A percentile compares a stretch with the other conserved stretches of the same genome.
phyloP scores from a whole-genome alignment of 768 basidiomycete genomes.

The Kwoniella dendrophila region DNA sequence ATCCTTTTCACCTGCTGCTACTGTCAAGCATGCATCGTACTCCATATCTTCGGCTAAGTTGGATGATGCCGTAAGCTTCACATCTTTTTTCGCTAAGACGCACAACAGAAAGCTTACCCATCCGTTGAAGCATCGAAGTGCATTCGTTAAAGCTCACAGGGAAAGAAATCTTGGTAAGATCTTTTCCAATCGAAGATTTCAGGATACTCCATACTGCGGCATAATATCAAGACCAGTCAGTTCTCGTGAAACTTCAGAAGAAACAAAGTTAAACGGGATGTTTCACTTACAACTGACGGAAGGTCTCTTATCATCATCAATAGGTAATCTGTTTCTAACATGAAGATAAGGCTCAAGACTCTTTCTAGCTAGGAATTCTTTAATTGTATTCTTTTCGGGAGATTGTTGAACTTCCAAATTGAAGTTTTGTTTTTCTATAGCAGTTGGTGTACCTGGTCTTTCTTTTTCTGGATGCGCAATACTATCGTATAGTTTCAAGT shows the following conservation, averaged over 20 bases:
- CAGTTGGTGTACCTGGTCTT: conserved; percentile 44
- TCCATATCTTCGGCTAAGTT: conserved; percentile 87
- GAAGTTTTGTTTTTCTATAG: conserved; percentile 9
- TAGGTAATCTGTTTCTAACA: conserved; percentile 65
- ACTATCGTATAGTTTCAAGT: conserved; percentile 69
- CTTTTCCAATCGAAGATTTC: conserved; percentile 94
- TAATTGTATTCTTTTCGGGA: conserved; percentile 48
- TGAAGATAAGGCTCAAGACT: conserved; percentile 68
- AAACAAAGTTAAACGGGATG: not conserved
- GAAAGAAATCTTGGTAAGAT: conserved; percentile 92
- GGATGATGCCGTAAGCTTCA: not conserved
- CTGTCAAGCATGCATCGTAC: conserved; percentile 88
- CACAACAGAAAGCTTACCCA: conserved; percentile 58
- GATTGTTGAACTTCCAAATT: conserved; percentile 9
- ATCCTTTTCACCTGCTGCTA: conserved; percentile 74
- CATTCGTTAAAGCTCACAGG: conserved; percentile 70
- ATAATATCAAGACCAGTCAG: conserved; percentile 8
- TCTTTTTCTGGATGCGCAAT: conserved; percentile 60
- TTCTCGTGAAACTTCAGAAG: not conserved
- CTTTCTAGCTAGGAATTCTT: conserved; percentile 38
- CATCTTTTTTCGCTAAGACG: not conserved
- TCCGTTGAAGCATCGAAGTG: conserved; percentile 94
- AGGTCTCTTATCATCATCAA: conserved; percentile 76
- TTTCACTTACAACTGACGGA: conserved; percentile 61
- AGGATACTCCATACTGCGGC: conserved; percentile 81